Conservation (phyloP, 371 early-diverging fungal genomes). For the Mortierella sp. region DNA sequence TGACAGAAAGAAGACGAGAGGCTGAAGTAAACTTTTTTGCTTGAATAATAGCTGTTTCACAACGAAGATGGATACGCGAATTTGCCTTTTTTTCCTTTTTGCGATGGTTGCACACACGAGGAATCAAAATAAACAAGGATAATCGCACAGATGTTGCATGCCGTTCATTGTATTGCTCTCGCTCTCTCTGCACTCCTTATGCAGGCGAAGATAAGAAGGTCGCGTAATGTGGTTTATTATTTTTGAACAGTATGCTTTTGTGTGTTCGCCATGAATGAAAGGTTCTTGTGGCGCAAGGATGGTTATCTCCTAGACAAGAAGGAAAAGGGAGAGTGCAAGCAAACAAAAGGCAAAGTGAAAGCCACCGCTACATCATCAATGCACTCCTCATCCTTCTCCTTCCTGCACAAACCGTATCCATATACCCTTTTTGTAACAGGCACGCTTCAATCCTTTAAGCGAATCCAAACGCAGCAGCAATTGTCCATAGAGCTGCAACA, state of each 20-base stretch:
- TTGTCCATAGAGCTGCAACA: neutral
- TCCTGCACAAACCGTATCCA: neutral
- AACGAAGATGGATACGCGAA: too few species aligned
- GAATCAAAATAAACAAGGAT: too few species aligned
- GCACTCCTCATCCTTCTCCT: neutral
- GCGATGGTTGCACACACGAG: too few species aligned
- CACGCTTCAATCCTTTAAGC: neutral
- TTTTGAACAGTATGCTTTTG: neutral
- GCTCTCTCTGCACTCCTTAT: too few species aligned
- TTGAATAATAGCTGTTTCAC: too few species aligned
- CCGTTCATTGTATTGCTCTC: too few species aligned
- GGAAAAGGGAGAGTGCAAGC: neutral
- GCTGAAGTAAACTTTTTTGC: neutral
- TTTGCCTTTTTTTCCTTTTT: too few species aligned
- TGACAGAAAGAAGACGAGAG: neutral
- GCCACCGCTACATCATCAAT: neutral
- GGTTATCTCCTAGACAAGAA: neutral
- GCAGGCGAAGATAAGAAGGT: neutral
- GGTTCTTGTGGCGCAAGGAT: too few species aligned
- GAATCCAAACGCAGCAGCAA: neutral
- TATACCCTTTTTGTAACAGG: neutral
- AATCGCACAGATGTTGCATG: too few species aligned
- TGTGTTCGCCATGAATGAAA: neutral
- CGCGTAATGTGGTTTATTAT: neutral
- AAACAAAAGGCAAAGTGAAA: neutral